A percentile compares a stretch with the other conserved stretches of the same genome.
These are phyloP conservation scores for Acer saccharum DNA, from an alignment of 345 rosid species.

Conservation along the genomic window DNA sequence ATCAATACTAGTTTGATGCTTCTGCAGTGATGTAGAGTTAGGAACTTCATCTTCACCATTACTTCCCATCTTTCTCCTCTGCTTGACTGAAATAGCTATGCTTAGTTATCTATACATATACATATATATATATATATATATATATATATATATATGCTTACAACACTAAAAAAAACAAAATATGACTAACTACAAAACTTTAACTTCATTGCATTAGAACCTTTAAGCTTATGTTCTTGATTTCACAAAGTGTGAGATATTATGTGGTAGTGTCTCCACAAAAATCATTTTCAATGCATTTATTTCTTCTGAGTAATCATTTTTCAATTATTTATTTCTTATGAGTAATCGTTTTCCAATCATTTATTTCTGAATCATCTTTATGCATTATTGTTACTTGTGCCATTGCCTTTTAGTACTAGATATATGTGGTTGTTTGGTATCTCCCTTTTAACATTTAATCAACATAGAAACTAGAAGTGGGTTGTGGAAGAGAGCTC, in stretches of 20 bases:
- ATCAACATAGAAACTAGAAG: neutral
- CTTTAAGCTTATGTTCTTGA: neutral
- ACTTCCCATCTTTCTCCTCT: constrained; percentile 13
- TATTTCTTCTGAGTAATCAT: neutral
- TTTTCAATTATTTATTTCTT: neutral
- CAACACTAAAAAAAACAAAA: neutral
- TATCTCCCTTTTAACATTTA: neutral
- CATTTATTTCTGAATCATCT: neutral
- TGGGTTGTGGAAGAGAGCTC: neutral
- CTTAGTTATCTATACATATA: too few species aligned
- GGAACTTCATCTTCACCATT: neutral
- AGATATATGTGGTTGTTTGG: neutral
- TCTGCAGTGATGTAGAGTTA: neutral
- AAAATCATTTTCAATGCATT: neutral
- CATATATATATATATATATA: neutral
- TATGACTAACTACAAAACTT: neutral
- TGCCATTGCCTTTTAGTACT: neutral
- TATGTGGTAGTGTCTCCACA: neutral
- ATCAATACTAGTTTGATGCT: neutral
- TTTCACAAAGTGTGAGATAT: neutral
- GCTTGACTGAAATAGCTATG: neutral
- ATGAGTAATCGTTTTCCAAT: neutral
- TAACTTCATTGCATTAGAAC: neutral
- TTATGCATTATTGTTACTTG: neutral
- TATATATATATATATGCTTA: neutral